phyloP scores from a whole-genome alignment of 2,329 filamentous ascomycete species.

The Colletotrichum melonis region DNA sequence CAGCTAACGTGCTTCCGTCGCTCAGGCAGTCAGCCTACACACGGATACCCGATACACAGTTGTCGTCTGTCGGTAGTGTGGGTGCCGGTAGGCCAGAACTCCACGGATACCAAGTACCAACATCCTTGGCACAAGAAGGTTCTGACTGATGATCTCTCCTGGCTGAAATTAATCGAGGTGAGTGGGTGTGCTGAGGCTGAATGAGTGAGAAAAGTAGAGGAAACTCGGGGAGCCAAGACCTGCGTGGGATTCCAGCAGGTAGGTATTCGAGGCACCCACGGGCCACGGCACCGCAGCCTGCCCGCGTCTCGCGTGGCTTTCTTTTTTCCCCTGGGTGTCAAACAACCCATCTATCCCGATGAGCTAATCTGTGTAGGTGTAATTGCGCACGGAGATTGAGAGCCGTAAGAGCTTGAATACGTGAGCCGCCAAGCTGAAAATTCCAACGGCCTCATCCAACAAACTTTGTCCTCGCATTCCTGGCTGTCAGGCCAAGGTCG shows the following conservation, averaged over 20 bases:
- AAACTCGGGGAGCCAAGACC: neutral
- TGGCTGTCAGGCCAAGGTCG: conserved; percentile 20
- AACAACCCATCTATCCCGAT: neutral
- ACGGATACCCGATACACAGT: neutral
- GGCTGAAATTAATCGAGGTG: too few species aligned
- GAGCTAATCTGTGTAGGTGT: neutral
- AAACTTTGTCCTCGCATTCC: conserved; percentile 33
- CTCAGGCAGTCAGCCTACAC: neutral
- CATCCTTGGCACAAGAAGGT: neutral
- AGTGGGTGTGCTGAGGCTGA: neutral
- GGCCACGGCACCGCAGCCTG: neutral
- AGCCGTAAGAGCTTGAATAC: neutral
- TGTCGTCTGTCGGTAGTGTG: neutral
- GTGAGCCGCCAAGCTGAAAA: conserved; percentile 10
- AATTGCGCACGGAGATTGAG: conserved; percentile 22
- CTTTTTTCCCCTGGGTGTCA: neutral
- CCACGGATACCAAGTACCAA: neutral
- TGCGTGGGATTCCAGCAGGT: neutral
- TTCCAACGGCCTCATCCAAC: conserved; percentile 23
- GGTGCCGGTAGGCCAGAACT: neutral
- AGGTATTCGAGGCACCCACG: neutral
- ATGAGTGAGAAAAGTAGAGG: neutral
- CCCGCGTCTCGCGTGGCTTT: neutral
- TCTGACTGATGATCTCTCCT: too few species aligned
- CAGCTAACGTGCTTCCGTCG: neutral